phyloP scores from a whole-genome alignment of 1,139 yeast genomes.

The Geotrichum bryndzae region DNA sequence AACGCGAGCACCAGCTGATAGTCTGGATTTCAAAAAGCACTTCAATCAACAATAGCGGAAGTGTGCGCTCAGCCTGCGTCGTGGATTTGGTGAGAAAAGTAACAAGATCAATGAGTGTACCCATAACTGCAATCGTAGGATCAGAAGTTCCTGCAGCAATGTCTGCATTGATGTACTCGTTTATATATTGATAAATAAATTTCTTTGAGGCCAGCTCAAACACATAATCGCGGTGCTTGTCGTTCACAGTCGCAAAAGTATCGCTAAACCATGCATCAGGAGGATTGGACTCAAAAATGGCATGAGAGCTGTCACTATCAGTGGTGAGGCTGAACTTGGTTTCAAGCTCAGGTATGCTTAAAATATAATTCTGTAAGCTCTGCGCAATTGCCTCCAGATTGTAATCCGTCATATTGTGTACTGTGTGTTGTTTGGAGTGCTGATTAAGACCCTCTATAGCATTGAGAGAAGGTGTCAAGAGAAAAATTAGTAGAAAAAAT shows the following conservation, averaged over 20 bases:
- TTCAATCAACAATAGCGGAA: constrained; percentile 32
- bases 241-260: neutral
- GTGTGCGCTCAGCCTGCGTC: constrained; percentile 21
- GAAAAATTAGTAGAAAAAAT: neutral
- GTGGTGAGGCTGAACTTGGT: neutral
- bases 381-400: neutral
- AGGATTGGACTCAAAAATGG: neutral
- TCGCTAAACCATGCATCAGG: neutral
- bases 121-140: constrained; percentile 1
- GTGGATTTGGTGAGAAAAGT: neutral
- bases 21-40: constrained; percentile 36
- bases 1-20: constrained; percentile 33
- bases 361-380: neutral
- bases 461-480: neutral
- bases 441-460: neutral
- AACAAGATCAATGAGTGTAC: constrained; percentile 9
- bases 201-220: constrained; percentile 13
- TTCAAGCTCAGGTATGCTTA: neutral
- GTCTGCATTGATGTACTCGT: neutral
- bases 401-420: neutral
- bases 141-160: neutral
- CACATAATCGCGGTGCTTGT: neutral
- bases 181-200: constrained; percentile 6
- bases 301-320: neutral
- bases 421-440: neutral